Conservation (phyloP, 352 stramenopile species). For the Phytopythium oedochilum region DNA sequence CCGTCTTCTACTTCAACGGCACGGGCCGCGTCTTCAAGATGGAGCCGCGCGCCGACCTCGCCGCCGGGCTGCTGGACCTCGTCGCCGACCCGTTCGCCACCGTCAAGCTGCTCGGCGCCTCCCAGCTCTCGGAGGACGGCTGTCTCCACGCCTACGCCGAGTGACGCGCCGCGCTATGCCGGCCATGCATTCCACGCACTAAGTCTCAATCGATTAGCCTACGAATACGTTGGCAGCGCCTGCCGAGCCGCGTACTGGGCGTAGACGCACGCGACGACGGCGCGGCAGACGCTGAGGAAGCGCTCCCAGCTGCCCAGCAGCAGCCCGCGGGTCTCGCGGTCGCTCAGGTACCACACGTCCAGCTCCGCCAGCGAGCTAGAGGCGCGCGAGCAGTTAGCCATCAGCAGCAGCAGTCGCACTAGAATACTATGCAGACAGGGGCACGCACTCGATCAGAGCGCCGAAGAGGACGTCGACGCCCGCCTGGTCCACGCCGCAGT, state of each 20-base stretch:
- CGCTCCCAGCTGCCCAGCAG: slow-evolving; percentile 68
- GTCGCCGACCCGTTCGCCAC: slow-evolving; percentile 51
- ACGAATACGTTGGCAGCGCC: not conserved
- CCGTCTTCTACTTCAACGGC: slow-evolving; percentile 50
- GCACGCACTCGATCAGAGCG: slow-evolving; percentile 54
- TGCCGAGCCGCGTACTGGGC: slow-evolving; percentile 20
- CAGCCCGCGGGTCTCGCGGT: slow-evolving; percentile 41
- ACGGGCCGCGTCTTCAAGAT: slow-evolving; percentile 43
- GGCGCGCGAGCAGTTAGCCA: too few species aligned
- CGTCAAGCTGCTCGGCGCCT: slow-evolving; percentile 45
- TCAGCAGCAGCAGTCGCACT: not conserved
- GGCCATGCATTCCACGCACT: not conserved
- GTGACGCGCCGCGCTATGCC: not conserved
- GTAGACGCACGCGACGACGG: slow-evolving; percentile 46
- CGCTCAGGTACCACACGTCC: slow-evolving; percentile 74
- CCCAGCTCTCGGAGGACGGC: slow-evolving; percentile 43
- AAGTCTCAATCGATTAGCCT: too few species aligned
- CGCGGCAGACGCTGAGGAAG: slow-evolving; percentile 62
- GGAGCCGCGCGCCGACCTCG: slow-evolving; percentile 48
- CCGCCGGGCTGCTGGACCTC: slow-evolving; percentile 42
- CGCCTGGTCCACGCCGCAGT: slow-evolving; percentile 31
- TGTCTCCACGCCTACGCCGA: slow-evolving; percentile 49
- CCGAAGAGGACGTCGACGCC: slow-evolving; percentile 58
- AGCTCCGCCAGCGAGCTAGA: slow-evolving; percentile 42
- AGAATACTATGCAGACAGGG: not conserved